Evolutionary conservation across 352 stramenopile species (phyloP).

Genomic region (Plasmopara halstedii): DNA sequence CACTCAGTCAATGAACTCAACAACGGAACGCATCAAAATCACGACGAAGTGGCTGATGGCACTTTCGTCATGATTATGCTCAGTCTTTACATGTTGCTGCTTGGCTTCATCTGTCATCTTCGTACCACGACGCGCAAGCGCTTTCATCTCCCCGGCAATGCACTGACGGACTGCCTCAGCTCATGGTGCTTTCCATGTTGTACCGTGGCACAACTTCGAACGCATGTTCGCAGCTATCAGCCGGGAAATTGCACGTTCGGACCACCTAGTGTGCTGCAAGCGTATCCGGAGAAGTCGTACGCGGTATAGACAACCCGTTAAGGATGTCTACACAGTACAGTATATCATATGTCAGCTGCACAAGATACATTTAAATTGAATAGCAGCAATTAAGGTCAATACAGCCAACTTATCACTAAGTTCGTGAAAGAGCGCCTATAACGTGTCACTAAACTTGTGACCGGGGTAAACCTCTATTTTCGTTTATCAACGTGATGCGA

Average conservation of each 20-base stretch:
- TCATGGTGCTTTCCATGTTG: slow-evolving; percentile 30
- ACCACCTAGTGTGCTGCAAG: slow-evolving; percentile 24
- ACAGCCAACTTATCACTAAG: too few relatives aligned
- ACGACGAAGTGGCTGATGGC: slow-evolving; percentile 6
- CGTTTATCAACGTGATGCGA: too few relatives aligned
- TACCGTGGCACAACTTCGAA: slow-evolving; percentile 38
- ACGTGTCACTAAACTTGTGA: too few relatives aligned
- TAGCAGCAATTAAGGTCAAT: too few relatives aligned
- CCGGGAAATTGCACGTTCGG: slow-evolving; percentile 34
- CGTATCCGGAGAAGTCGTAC: slow-evolving; percentile 16
- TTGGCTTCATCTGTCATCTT: slow-evolving; percentile 21
- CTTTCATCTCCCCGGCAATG: slow-evolving; percentile 19
- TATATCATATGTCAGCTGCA: neutral
- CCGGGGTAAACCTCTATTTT: neutral
- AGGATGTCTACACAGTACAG: neutral
- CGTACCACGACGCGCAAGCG: slow-evolving; percentile 30
- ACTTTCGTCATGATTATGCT: slow-evolving; percentile 19
- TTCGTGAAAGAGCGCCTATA: too few relatives aligned
- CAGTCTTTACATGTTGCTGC: slow-evolving; percentile 10
- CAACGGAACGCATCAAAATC: neutral
- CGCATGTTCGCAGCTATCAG: slow-evolving; percentile 45
- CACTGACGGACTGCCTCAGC: slow-evolving; percentile 18
- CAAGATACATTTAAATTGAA: neutral
- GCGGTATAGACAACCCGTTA: neutral
- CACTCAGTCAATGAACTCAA: slow-evolving; percentile 1